Percentiles rank a stretch among this genome's conserved stretches.
Evolutionary conservation across 2,329 filamentous ascomycete species (phyloP).

Genomic region (Orbilia ellipsospora): DNA sequence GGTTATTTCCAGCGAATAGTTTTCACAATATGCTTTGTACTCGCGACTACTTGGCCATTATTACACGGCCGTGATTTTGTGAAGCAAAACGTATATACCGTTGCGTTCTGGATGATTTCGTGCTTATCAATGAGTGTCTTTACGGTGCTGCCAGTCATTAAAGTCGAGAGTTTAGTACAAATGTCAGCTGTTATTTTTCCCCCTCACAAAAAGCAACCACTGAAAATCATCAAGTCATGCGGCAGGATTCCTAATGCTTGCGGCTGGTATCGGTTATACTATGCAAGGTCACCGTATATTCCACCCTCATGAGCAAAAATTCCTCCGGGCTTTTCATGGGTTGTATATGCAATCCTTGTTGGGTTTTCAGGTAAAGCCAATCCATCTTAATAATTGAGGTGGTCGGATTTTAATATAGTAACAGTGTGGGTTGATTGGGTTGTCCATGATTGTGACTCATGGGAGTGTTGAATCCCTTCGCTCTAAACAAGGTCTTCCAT

Average conservation of each 20-base stretch:
- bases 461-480: slow-evolving; percentile 88
- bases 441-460: slow-evolving; percentile 86
- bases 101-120: slow-evolving; percentile 77
- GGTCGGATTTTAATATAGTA: not conserved
- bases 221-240: slow-evolving; percentile 71
- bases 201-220: slow-evolving; percentile 66
- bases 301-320: not conserved
- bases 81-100: slow-evolving; percentile 72
- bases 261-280: slow-evolving; percentile 18
- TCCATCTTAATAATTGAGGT: not conserved
- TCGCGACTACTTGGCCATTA: slow-evolving; percentile 81
- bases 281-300: slow-evolving; percentile 28
- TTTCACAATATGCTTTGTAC: slow-evolving; percentile 80
- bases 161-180: slow-evolving; percentile 78
- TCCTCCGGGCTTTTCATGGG: slow-evolving; percentile 22
- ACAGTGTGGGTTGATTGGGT: slow-evolving; percentile 57
- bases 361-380: slow-evolving; percentile 63
- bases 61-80: slow-evolving; percentile 80
- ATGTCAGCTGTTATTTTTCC: slow-evolving; percentile 70
- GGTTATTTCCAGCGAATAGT: slow-evolving; percentile 93
- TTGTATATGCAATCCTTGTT: slow-evolving; percentile 65
- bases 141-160: slow-evolving; percentile 86
- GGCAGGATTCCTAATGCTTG: slow-evolving; percentile 9
- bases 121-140: slow-evolving; percentile 89
- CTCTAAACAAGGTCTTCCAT: slow-evolving; percentile 82